These are phyloP conservation scores for Morella rubra DNA, from an alignment of 306 rosid species.

Conservation along the genomic window DNA sequence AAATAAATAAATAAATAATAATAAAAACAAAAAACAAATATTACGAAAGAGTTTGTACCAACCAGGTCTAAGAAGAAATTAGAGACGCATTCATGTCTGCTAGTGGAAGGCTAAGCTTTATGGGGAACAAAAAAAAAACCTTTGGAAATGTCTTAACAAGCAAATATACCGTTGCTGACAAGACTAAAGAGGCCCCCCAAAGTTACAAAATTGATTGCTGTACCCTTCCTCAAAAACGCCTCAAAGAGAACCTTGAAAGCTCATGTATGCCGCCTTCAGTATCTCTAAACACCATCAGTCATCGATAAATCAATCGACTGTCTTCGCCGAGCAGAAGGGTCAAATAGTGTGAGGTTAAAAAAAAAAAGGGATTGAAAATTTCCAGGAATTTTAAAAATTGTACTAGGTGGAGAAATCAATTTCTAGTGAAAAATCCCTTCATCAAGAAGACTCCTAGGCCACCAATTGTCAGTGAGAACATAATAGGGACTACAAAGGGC, in stretches of 20 bases:
- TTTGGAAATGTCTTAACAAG: not conserved
- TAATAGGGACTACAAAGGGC: conserved; percentile 38
- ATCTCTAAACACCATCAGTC: conserved; percentile 29
- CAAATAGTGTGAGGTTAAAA: not conserved
- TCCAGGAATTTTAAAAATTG: not conserved
- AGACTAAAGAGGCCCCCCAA: conserved; percentile 25
- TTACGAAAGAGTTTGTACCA: too few species aligned
- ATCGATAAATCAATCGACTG: conserved; percentile 30
- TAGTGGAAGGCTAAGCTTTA: too few species aligned
- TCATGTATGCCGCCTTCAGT: conserved; percentile 18
- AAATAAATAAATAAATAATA: too few species aligned
- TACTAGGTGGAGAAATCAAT: conserved; percentile 35
- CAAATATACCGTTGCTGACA: not conserved
- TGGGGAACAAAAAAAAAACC: too few species aligned
- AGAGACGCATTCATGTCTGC: too few species aligned
- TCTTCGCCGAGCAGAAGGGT: conserved; percentile 50
- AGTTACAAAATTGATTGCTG: conserved; percentile 37
- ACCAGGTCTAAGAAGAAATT: too few species aligned
- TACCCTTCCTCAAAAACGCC: conserved; percentile 29
- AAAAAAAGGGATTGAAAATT: not conserved
- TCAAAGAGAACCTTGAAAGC: conserved; percentile 35
- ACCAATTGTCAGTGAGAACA: conserved; percentile 56
- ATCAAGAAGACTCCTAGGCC: conserved; percentile 68
- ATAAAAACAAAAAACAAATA: too few species aligned
- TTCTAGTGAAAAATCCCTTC: conserved; percentile 49